phyloP scores from a whole-genome alignment of 768 basidiomycete species.

The Boletus coccyginus region DNA sequence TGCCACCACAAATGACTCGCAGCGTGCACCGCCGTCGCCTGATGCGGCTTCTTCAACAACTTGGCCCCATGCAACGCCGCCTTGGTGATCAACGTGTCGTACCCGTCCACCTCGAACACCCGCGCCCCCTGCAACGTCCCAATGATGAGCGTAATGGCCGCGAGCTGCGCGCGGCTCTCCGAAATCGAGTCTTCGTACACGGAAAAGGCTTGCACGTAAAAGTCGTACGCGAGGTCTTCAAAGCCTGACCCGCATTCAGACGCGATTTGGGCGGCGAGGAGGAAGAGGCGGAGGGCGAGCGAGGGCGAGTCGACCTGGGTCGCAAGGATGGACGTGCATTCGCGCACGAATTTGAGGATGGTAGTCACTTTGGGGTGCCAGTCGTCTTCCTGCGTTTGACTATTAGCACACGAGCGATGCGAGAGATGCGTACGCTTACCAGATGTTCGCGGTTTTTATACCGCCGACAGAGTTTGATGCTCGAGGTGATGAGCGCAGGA shows the following conservation, averaged over 20 bases:
- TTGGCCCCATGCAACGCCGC: constrained; percentile 97
- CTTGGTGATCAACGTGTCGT: constrained; percentile 97
- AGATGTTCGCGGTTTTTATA: constrained; percentile 82
- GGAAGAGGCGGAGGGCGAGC: constrained; percentile 92
- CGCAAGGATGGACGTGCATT: constrained; percentile 88
- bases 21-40: constrained; percentile 89
- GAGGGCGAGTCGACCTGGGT: constrained; percentile 90
- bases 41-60: constrained; percentile 96
- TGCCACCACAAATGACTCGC: constrained; percentile 99
- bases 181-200: constrained; percentile 98
- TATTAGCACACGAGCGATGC: neutral
- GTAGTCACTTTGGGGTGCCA: constrained; percentile 85
- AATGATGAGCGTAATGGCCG: constrained; percentile 96
- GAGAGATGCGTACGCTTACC: constrained; percentile 36
- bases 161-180: constrained; percentile 91
- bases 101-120: constrained; percentile 94
- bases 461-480: constrained; percentile 88
- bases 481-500: constrained; percentile 91
- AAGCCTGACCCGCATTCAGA: constrained; percentile 93
- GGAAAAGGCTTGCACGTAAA: constrained; percentile 96
- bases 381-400: constrained; percentile 63
- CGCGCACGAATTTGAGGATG: constrained; percentile 92
- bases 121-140: constrained; percentile 83
- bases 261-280: constrained; percentile 92
- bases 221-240: constrained; percentile 95